Conservation (phyloP, 108 stramenopile genomes). For the Pseudonitzschia multiseries region DNA sequence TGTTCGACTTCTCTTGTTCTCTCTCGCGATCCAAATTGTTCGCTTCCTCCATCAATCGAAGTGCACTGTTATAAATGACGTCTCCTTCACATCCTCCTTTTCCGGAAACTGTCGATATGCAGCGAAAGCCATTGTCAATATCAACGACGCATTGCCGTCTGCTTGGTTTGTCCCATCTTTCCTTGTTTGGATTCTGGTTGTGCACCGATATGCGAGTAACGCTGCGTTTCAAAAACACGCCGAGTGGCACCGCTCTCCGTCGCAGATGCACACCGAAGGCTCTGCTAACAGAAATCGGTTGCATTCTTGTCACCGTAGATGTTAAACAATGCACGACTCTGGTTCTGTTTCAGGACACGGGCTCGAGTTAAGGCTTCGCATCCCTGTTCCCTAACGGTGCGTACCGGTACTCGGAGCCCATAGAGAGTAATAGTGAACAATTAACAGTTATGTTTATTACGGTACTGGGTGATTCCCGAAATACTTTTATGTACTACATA, state of each 20-base stretch:
- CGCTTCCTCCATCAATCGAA: slow-evolving; percentile 44
- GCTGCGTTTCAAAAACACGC: neutral
- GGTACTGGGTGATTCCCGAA: no score
- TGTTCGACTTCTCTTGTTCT: slow-evolving; percentile 37
- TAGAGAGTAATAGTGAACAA: no score
- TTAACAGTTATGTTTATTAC: no score
- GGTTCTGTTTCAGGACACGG: no score
- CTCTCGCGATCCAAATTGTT: slow-evolving; percentile 26
- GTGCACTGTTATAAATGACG: slow-evolving; percentile 38
- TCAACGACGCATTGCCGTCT: neutral
- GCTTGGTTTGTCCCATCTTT: neutral
- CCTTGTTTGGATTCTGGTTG: neutral
- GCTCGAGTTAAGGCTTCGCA: no score
- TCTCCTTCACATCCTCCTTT: neutral
- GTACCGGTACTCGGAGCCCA: no score
- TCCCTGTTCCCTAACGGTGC: no score
- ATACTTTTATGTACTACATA: no score
- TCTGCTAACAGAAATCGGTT: neutral
- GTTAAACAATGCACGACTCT: no score
- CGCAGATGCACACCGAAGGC: neutral
- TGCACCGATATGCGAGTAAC: neutral
- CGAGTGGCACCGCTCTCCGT: neutral
- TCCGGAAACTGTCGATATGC: neutral
- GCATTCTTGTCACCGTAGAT: neutral
- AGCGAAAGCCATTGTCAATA: neutral